Base-by-base conservation (phyloP, 2,329 filamentous ascomycete genomes). In the Pseudogymnoascus sp. region DNA sequence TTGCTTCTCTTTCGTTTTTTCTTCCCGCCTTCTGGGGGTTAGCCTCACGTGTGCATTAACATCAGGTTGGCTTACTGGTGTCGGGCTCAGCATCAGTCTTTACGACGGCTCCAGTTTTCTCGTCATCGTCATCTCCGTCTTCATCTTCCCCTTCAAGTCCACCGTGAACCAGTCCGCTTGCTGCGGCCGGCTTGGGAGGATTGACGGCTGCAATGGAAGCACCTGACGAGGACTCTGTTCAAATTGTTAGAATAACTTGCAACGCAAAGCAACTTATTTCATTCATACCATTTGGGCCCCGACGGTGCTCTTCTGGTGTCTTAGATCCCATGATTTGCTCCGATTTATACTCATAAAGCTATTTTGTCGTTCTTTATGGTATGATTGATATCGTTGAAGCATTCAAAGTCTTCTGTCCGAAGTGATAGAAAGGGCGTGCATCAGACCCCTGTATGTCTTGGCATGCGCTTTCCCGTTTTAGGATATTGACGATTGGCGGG, bases 1-100 rank as follows among this genome's bases (percentile, higher is more conserved):
- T 86, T 87, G 71, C 84, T 82, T 77, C 85, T 88, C 81, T 87
- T 90, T 81, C 90, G 91, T 80, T 91, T 93, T 80, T 92, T 92
- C 78, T 91, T 91, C 76, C 50, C 50, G 7, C n/a, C 50, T 56
- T 34, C 28, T 31, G n/a, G 7, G n/a, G 28, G 8, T 56, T 56
- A 56, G 25, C 28, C 2, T 56, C 50, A 12, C 25, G 89, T 89
- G 36, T 70, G 74, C 36, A 59, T 74, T 1, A 74, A 73, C 36
- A 67, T 71, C 14, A 72, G 72, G n/a, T 7, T 18, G 16, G 28
- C 50, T 56, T 56, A 56, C 50, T 56, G 8, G 1, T 56, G n/a
- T 56, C 50, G 25, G 25, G 50, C n/a, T 56, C n/a, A 18, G 4
- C 28, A 34, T 7, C 50, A 18, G 28, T 18, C n/a, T 56, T 56